Evolutionary conservation across 345 rosid species (phyloP).

Genomic region (Camelina neglecta): DNA sequence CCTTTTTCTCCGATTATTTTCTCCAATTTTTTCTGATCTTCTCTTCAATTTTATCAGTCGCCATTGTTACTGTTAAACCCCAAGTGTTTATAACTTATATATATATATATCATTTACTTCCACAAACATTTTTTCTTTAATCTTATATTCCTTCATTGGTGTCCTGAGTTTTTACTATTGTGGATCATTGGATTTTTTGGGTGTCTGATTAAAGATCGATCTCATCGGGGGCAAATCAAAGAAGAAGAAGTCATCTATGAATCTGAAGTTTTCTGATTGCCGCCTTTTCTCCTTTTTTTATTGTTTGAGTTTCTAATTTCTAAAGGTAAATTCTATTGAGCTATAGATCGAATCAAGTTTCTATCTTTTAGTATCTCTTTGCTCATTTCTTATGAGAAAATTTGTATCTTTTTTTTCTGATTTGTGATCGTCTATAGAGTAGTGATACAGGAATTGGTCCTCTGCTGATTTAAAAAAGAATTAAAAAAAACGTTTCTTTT

Average conservation of each 20-base stretch:
- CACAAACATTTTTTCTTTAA: background rate
- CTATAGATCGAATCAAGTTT: constrained; percentile 25
- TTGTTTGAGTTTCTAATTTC: background rate
- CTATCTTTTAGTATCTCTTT: background rate
- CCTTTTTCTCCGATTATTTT: background rate
- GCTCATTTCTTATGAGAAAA: background rate
- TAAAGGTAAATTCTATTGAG: constrained; percentile 23
- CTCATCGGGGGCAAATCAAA: background rate
- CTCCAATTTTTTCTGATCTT: constrained; percentile 18
- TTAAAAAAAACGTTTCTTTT: background rate
- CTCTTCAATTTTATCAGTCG: background rate
- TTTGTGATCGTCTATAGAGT: background rate
- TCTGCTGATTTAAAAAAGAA: background rate
- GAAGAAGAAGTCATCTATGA: background rate
- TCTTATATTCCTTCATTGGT: background rate
- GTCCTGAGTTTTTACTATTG: constrained; percentile 6
- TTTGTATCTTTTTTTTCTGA: background rate
- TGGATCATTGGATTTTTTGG: constrained; percentile 6
- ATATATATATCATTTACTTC: background rate
- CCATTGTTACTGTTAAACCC: constrained; percentile 31
- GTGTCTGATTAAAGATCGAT: constrained; percentile 29
- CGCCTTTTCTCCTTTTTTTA: background rate
- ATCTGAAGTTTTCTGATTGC: constrained; percentile 38
- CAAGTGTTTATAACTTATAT: background rate
- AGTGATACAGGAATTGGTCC: constrained; percentile 8